A percentile compares a stretch with the other conserved stretches of the same genome.
These are phyloP conservation scores for Mucor velutinosus DNA, from an alignment of 371 early-diverging fungal genomes.

Conservation along the genomic window DNA sequence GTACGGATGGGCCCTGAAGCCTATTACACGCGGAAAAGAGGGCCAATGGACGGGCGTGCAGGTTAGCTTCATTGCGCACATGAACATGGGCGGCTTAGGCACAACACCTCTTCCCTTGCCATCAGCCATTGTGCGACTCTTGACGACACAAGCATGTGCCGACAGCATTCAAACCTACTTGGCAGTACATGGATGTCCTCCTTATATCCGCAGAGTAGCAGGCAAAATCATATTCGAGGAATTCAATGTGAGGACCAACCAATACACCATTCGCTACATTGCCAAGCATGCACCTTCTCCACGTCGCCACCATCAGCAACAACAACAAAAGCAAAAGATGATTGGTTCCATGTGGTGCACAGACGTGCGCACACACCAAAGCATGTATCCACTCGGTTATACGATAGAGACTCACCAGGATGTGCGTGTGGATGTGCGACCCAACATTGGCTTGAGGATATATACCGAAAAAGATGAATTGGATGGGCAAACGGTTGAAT, in stretches of 20 bases:
- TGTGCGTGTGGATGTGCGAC: slow-evolving; percentile 33
- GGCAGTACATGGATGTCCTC: slow-evolving; percentile 54
- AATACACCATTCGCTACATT: slow-evolving; percentile 34
- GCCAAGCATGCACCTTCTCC: slow-evolving; percentile 46
- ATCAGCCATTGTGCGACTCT: slow-evolving; percentile 45
- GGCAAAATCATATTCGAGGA: slow-evolving; percentile 38
- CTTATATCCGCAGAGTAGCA: slow-evolving; percentile 52
- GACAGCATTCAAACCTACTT: slow-evolving; percentile 51
- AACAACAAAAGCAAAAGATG: slow-evolving; percentile 5
- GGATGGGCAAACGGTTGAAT: slow-evolving; percentile 34
- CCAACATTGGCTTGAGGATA: slow-evolving; percentile 45
- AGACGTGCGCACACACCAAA: slow-evolving; percentile 41
- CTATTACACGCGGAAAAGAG: slow-evolving; percentile 25
- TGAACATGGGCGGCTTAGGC: slow-evolving; percentile 52
- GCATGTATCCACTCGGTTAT: slow-evolving; percentile 43
- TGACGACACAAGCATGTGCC: slow-evolving; percentile 48
- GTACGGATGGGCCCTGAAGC: slow-evolving; percentile 61
- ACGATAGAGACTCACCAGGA: slow-evolving; percentile 21
- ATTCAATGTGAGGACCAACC: slow-evolving; percentile 32
- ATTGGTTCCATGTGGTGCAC: slow-evolving; percentile 36
- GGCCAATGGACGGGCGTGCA: slow-evolving; percentile 38
- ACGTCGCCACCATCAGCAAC: slow-evolving; percentile 13
- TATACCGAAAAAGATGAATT: slow-evolving; percentile 32
- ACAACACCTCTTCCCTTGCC: slow-evolving; percentile 39
- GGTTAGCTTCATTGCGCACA: slow-evolving; percentile 57